Base-by-base conservation (phyloP, 2,329 filamentous ascomycete species). In the Seiridium cupressi region DNA sequence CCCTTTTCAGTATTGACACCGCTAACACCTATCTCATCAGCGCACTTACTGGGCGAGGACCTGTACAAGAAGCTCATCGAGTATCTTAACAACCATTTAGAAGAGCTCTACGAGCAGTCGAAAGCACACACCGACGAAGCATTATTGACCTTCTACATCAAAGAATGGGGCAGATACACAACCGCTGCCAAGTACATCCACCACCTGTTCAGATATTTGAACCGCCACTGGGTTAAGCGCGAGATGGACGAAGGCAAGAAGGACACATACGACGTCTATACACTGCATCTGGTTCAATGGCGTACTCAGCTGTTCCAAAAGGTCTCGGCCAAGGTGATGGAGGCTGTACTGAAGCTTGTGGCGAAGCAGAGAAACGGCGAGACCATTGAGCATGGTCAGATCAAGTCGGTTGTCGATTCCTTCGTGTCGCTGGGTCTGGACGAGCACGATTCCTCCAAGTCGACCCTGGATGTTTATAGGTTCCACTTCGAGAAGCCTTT, bases 181-280 rank as follows among this genome's bases (percentile, higher is more conserved):
- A 92, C 91, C 11, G 94, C 95, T 1, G 95, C 93, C 61, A 96
- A 96, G 76, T 99, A 96, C 78, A 95, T 97, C 74, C 96, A 99
- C 76, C 94, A 99, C 73, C 81, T 99, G 6, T 99, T 99, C 81
- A 84, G 90, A 58, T 99, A 99, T 72, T 86, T 99, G 34, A 99
- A 99, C 72, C 87, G 95, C 36, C 95, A 99, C 77, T 99, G 96
- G 95, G 95, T 99, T 2, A 99, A 97, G 83, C 85, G 95, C 36
- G 95, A 99, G 78, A 97, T 99, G 78, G 95, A 99, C 64, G 95
- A 99, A 75, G 95, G 95, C 40, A 98, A 99, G 79, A 97, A 98
- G 81, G 91, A 94, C 70, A 91, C 98, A 6, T 98, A 96, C 75
- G 95, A 99, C 74, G 95, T 99, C 53, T 99, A 99, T 76, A 99